Evolutionary conservation across 2,329 filamentous ascomycete species (phyloP), one percentile per base, ranked within the genome.

Genomic region (Penicillium decumbens): DNA sequence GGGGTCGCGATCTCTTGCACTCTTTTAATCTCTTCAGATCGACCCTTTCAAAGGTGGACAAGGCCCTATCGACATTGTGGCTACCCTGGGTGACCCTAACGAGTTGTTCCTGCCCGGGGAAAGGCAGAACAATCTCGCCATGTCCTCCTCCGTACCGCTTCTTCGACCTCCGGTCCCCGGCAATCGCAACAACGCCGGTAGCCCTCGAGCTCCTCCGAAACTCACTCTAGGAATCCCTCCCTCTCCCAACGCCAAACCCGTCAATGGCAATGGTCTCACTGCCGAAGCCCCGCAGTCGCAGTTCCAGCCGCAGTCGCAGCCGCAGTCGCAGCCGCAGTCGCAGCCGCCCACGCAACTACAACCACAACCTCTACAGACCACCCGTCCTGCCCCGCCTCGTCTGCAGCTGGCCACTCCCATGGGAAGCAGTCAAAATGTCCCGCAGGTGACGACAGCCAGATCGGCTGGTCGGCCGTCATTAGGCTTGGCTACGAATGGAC

Each of bases 201-300:
- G 82, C 51, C 75, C 79, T 51, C 80, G 87, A 56, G 78, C 86
- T 45, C 89, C 89, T 45, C 89, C 89, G 25, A 84, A 87, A 62
- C 80, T 97, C 50, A 92, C 90, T 39, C 81, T 97, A 49, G 88
- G 91, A 40, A 97, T 97, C 50, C 92, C 92, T 32, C 84, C 88
- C 0, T 95, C 89, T 30, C 88, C 89, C 42, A 92, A 83, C 72
- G 85, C 79, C 54, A 89, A 91, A 69, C 84, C 91, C 1, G 82
- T 93, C 44, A 60, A 62, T 58, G 78, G 76, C 59, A 70, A 77
- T 63, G 72, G 64, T 12, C 71, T 59, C 10, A 29, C 28, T 24
- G 52, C 60, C 44, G 62, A 63, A 20, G 57, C 50, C 12, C 50
- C 59, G 38, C 67, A 68, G 54, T 68, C 68, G 29, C 65, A 62